Evolutionary conservation across 495 filamentous ascomycete genomes (phyloP).

Genomic region (Penicillium canariense): DNA sequence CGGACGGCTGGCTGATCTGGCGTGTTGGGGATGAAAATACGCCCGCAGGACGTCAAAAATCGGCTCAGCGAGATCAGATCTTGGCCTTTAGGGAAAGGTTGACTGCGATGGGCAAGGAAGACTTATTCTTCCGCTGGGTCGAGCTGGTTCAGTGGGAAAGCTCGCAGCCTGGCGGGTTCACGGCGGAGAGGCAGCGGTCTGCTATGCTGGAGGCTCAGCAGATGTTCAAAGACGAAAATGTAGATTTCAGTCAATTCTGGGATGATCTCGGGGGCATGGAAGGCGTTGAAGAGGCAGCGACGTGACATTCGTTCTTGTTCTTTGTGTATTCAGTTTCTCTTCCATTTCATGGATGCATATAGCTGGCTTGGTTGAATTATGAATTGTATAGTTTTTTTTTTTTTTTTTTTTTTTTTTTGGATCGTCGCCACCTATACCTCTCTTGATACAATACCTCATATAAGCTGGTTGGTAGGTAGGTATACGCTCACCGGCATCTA

Average conservation of each 20-base stretch:
- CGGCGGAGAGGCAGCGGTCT: conserved; percentile 60
- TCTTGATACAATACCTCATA: no score
- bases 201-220: conserved; percentile 63
- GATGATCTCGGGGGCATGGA: conserved; percentile 66
- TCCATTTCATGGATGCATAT: background rate
- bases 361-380: background rate
- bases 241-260: conserved; percentile 79
- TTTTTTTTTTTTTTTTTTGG: no score
- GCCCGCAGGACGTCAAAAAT: conserved; percentile 47
- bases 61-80: conserved; percentile 55
- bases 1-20: conserved; percentile 65
- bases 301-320: conserved; percentile 2
- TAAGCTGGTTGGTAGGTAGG: no score
- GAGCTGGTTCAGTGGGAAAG: conserved; percentile 84
- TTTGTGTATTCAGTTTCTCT: background rate
- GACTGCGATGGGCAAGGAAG: conserved; percentile 70
- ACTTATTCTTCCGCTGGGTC: conserved; percentile 81
- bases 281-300: conserved; percentile 38
- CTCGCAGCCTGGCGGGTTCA: conserved; percentile 68
- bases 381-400: background rate
- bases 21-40: conserved; percentile 51
- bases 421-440: no score
- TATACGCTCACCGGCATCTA: no score
- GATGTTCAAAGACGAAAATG: conserved; percentile 65
- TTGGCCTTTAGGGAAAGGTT: conserved; percentile 70